These are phyloP conservation scores for Rhodotorula paludigena DNA, from an alignment of 768 basidiomycete genomes.

Conservation along the genomic window DNA sequence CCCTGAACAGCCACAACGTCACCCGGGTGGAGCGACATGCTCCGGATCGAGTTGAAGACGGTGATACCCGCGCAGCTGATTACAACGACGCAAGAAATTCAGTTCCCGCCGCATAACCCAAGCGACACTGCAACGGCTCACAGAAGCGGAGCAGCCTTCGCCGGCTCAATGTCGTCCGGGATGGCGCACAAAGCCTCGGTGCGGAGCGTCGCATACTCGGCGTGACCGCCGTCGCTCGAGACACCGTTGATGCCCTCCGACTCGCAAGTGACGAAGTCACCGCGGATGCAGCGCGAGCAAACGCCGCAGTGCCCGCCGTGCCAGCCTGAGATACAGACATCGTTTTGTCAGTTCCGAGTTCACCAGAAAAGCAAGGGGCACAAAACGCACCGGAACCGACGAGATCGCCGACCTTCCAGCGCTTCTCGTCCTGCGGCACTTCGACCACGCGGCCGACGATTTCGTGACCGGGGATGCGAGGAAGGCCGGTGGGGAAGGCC, in stretches of 20 bases:
- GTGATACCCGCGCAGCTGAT: constrained; percentile 45
- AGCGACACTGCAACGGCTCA: no score
- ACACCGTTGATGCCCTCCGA: constrained; percentile 40
- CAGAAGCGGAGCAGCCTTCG: constrained; percentile 35
- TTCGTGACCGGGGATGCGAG: constrained; percentile 34
- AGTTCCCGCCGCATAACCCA: constrained; percentile 42
- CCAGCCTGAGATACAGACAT: constrained; percentile 24
- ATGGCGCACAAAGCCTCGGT: constrained; percentile 28
- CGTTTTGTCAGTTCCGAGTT: not conserved
- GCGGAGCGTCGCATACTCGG: constrained; percentile 44
- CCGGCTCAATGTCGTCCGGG: constrained; percentile 33
- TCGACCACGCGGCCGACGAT: constrained; percentile 40
- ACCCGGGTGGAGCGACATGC: constrained; percentile 46
- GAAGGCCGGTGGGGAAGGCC: constrained; percentile 16
- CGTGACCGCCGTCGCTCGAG: constrained; percentile 31
- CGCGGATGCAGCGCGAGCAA: constrained; percentile 2
- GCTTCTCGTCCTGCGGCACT: constrained; percentile 24
- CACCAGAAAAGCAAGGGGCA: not conserved
- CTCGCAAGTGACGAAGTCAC: constrained; percentile 38
- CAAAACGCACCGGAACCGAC: constrained; percentile 28
- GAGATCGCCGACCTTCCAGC: constrained; percentile 41
- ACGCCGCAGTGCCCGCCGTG: constrained; percentile 31
- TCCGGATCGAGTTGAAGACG: constrained; percentile 46
- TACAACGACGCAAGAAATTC: no score
- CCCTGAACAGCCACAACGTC: constrained; percentile 51